A percentile compares a stretch with the other conserved stretches of the same genome.
phyloP scores from a whole-genome alignment of 331 rosid genomes.

The Ulmus americana region DNA sequence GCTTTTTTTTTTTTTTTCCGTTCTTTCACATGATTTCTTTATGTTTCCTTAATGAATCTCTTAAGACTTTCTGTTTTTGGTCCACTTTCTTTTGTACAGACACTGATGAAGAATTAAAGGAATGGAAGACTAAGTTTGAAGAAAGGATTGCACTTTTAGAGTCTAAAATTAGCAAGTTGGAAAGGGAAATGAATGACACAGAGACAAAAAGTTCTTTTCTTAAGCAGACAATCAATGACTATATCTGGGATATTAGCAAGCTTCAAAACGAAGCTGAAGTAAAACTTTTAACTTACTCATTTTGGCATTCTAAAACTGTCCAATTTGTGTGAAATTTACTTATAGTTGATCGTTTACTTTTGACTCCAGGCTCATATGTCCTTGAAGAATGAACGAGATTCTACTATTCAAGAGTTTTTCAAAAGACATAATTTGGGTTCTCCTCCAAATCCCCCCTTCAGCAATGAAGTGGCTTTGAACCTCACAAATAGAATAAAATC shows the following conservation, averaged over 20 bases:
- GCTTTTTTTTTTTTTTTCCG: slow-evolving; percentile 2
- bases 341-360: slow-evolving; percentile 28
- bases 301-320: slow-evolving; percentile 15
- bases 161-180: slow-evolving; percentile 52
- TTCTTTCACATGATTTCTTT: background rate
- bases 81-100: slow-evolving; percentile 39
- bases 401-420: slow-evolving; percentile 49
- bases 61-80: slow-evolving; percentile 25
- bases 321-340: slow-evolving; percentile 14
- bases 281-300: slow-evolving; percentile 25
- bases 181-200: slow-evolving; percentile 62
- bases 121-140: slow-evolving; percentile 78
- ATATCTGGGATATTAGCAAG: slow-evolving; percentile 57
- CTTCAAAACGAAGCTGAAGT: slow-evolving; percentile 82
- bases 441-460: slow-evolving; percentile 61
- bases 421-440: slow-evolving; percentile 61
- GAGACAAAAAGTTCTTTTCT: slow-evolving; percentile 38
- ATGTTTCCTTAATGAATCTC: slow-evolving; percentile 1
- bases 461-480: slow-evolving; percentile 53
- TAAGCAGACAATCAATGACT: slow-evolving; percentile 29
- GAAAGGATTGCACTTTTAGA: slow-evolving; percentile 56
- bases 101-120: slow-evolving; percentile 81
- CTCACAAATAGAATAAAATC: slow-evolving; percentile 62
- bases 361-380: slow-evolving; percentile 61
- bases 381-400: slow-evolving; percentile 73